Evolutionary conservation across 2,329 filamentous ascomycete genomes (phyloP).

Genomic region (Fonsecaea pugnacius): DNA sequence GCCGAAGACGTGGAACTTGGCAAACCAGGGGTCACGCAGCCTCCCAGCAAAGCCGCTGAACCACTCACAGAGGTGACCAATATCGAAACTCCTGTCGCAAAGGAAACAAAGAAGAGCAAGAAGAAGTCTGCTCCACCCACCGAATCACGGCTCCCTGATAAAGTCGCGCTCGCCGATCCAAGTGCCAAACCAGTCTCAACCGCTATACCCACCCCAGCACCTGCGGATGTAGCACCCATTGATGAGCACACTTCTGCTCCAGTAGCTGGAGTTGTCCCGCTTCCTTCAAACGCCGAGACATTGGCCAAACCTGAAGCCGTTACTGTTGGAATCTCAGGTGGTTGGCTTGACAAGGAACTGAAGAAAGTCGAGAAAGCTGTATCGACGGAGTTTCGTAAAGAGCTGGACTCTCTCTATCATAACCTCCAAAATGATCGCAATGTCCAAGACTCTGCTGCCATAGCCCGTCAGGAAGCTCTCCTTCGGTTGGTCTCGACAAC

Average conservation of each 20-base stretch:
- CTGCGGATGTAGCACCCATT: neutral
- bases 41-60: slow-evolving; percentile 15
- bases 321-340: slow-evolving; percentile 54
- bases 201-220: neutral
- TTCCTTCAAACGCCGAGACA: slow-evolving; percentile 13
- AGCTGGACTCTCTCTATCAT: slow-evolving; percentile 61
- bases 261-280: slow-evolving; percentile 1
- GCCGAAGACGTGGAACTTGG: slow-evolving; percentile 40
- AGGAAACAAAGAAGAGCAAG: slow-evolving; percentile 38
- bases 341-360: slow-evolving; percentile 65
- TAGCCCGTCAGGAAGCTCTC: slow-evolving; percentile 71
- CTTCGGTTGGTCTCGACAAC: slow-evolving; percentile 71
- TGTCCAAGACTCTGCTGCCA: slow-evolving; percentile 64
- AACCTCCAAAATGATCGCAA: slow-evolving; percentile 72
- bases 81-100: slow-evolving; percentile 21
- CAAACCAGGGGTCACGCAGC: slow-evolving; percentile 23
- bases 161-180: slow-evolving; percentile 20
- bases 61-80: slow-evolving; percentile 21
- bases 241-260: slow-evolving; percentile 8
- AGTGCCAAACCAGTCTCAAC: slow-evolving; percentile 14
- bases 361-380: slow-evolving; percentile 55
- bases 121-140: slow-evolving; percentile 30
- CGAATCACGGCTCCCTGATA: slow-evolving; percentile 16
- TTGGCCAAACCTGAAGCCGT: slow-evolving; percentile 36
- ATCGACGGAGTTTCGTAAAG: slow-evolving; percentile 55